A percentile compares a stretch with the other conserved stretches of the same genome.
Evolutionary conservation across 768 basidiomycete species (phyloP).

Genomic region (Kwoniella sp.): DNA sequence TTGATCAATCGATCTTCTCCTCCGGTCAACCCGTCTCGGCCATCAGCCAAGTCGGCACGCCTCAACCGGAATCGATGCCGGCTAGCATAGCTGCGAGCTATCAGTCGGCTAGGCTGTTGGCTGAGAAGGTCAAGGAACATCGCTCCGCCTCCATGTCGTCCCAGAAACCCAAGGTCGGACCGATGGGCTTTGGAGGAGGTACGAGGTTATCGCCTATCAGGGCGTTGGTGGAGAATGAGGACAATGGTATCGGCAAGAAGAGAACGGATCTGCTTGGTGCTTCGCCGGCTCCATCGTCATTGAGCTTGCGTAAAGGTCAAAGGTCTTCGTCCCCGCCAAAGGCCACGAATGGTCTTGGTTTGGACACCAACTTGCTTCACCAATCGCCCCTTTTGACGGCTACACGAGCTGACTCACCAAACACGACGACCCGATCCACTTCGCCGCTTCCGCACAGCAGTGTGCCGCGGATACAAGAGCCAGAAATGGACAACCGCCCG

Average conservation of each 20-base stretch:
- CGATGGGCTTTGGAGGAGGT: neutral
- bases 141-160: constrained; percentile 10
- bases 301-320: constrained; percentile 15
- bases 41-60: neutral
- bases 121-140: constrained; percentile 17
- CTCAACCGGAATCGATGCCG: constrained; percentile 7
- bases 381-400: constrained; percentile 3
- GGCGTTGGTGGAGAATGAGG: constrained; percentile 6
- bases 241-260: constrained; percentile 12
- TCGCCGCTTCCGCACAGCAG: constrained; percentile 3
- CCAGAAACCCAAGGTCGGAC: neutral
- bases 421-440: constrained; percentile 5
- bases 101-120: constrained; percentile 38
- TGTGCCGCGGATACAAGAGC: neutral
- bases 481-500: neutral
- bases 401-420: neutral
- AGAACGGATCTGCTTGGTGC: constrained; percentile 16
- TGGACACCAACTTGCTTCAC: neutral
- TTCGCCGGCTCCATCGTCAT: constrained; percentile 27
- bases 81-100: constrained; percentile 29
- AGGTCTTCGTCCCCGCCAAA: constrained; percentile 1
- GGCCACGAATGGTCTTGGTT: neutral
- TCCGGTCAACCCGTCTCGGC: neutral
- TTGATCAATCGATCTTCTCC: constrained; percentile 39
- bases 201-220: constrained; percentile 13